A percentile compares a stretch with the other conserved stretches of the same genome.
These are phyloP conservation scores for Apiospora sp. DNA, from an alignment of 2,329 filamentous ascomycete genomes.

Conservation along the genomic window DNA sequence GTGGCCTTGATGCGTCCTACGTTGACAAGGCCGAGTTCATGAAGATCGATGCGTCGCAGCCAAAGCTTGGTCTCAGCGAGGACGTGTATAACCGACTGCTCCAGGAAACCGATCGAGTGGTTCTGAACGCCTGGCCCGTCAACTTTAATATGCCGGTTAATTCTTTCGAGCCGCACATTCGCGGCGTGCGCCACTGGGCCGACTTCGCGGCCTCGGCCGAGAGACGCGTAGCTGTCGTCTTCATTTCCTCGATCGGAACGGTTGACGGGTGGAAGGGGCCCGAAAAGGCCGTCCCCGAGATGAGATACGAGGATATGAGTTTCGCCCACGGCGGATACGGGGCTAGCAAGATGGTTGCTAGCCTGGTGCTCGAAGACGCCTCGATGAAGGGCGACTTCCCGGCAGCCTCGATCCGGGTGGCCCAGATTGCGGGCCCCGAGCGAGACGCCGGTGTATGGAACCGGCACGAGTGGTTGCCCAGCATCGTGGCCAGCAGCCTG, in stretches of 20 bases:
- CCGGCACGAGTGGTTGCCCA: constrained; percentile 60
- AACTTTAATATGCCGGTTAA: constrained; percentile 59
- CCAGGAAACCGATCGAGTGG: constrained; percentile 52
- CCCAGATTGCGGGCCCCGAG: constrained; percentile 51
- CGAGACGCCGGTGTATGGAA: constrained; percentile 56
- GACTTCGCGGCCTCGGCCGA: constrained; percentile 47
- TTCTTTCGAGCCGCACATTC: constrained; percentile 59
- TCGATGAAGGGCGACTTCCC: constrained; percentile 42
- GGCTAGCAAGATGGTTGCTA: constrained; percentile 47
- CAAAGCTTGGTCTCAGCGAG: constrained; percentile 55
- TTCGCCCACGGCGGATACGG: constrained; percentile 46
- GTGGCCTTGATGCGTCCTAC: constrained; percentile 45
- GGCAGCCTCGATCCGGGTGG: constrained; percentile 48
- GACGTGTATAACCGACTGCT: constrained; percentile 47
- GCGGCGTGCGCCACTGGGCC: constrained; percentile 58
- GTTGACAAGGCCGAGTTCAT: constrained; percentile 55
- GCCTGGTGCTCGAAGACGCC: constrained; percentile 48
- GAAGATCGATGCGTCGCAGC: constrained; percentile 56
- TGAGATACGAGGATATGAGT: constrained; percentile 38
- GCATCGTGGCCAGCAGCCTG: constrained; percentile 52
- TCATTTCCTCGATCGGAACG: constrained; percentile 49
- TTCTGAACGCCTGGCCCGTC: constrained; percentile 65
- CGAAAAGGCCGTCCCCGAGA: constrained; percentile 43
- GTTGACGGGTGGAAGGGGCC: constrained; percentile 40
- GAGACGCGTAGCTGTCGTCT: constrained; percentile 46